These are phyloP conservation scores for Cryptococcus depauperatus DNA, from an alignment of 1,284 basidiomycete genomes.

Conservation along the genomic window DNA sequence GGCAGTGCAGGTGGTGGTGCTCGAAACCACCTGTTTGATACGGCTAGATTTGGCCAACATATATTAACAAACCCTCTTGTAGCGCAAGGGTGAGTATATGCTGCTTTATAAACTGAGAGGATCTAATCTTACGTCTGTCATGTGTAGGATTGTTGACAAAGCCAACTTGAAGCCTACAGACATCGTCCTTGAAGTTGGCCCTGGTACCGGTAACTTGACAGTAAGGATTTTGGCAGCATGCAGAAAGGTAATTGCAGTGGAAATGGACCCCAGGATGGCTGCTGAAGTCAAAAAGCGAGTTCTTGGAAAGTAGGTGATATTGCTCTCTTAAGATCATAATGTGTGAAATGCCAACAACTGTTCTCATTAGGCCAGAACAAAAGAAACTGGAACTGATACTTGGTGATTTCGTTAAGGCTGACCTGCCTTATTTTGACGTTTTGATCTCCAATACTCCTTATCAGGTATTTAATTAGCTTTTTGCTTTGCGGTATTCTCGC, in stretches of 20 bases:
- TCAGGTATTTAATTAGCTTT: conserved; percentile 51
- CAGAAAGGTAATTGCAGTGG: conserved; percentile 85
- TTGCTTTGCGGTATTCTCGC: not conserved
- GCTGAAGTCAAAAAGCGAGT: conserved; percentile 95
- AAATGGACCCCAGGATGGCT: conserved; percentile 99
- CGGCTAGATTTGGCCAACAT: conserved; percentile 90
- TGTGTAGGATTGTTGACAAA: conserved; percentile 13
- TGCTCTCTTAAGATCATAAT: too few species aligned
- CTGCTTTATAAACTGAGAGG: not conserved
- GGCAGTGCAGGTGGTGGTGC: conserved; percentile 39
- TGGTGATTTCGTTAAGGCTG: conserved; percentile 95
- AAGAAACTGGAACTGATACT: conserved; percentile 89
- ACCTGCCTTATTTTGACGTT: conserved; percentile 95
- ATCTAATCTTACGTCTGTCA: not conserved
- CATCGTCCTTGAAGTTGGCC: conserved; percentile 94
- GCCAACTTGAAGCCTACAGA: conserved; percentile 91
- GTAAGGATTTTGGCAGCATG: conserved; percentile 89
- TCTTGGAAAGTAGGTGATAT: conserved; percentile 92
- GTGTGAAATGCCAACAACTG: too few species aligned
- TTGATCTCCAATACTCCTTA: conserved; percentile 99
- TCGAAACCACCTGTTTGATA: conserved; percentile 84
- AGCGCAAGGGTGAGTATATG: conserved; percentile 64
- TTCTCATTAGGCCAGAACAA: conserved; percentile 90
- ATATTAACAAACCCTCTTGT: conserved; percentile 91
- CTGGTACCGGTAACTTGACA: conserved; percentile 96